A percentile compares a stretch with the other conserved stretches of the same genome.
phyloP scores from a whole-genome alignment of 1,284 basidiomycete species.

The Marasmius oreades region DNA sequence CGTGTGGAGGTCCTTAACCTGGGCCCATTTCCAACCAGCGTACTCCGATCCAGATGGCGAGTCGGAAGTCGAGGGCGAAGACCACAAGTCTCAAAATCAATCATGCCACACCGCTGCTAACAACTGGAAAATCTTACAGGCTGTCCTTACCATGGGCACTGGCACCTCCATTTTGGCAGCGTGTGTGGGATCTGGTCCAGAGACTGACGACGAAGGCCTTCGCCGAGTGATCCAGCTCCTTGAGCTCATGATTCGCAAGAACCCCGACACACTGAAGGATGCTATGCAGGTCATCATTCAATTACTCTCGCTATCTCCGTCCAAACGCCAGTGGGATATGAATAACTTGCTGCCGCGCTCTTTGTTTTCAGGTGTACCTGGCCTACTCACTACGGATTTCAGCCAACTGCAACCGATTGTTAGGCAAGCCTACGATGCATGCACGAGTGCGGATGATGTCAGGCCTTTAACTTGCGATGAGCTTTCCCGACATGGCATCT shows the following conservation, averaged over 20 bases:
- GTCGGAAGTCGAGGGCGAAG: conserved; percentile 27
- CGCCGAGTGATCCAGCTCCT: conserved; percentile 43
- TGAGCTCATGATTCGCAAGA: conserved; percentile 51
- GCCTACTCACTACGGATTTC: conserved; percentile 58
- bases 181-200: conserved; percentile 35
- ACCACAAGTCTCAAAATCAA: conserved; percentile 17
- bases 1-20: conserved; percentile 59
- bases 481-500: conserved; percentile 49
- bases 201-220: conserved; percentile 37
- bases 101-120: conserved; percentile 30
- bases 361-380: conserved; percentile 56
- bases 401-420: conserved; percentile 42
- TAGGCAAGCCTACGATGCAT: conserved; percentile 47
- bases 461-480: conserved; percentile 54
- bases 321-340: conserved; percentile 37
- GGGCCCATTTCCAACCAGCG: conserved; percentile 60
- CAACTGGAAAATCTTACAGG: conserved; percentile 46
- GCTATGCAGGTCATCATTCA: conserved; percentile 49
- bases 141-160: conserved; percentile 57
- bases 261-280: conserved; percentile 44
- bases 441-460: conserved; percentile 48
- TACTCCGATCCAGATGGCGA: conserved; percentile 34
- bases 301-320: conserved; percentile 39
- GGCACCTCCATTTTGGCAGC: conserved; percentile 55
- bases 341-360: conserved; percentile 49